These are phyloP conservation scores for Aspergillus bridgeri DNA, from an alignment of 495 filamentous ascomycete species.

Conservation along the genomic window DNA sequence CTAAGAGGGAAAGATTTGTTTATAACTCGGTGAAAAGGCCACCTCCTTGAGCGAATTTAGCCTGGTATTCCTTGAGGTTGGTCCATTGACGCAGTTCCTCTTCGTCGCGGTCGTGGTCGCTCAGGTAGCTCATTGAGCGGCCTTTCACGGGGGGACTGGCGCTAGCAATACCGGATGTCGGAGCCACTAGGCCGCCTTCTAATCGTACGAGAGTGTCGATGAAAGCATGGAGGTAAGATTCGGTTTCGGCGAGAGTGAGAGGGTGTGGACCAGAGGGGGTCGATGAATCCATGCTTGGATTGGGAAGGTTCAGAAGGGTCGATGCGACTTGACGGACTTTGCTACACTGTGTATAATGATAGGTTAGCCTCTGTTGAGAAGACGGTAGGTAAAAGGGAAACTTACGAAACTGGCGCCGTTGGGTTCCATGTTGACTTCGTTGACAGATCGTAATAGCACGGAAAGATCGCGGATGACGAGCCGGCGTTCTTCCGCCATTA, in stretches of 20 bases:
- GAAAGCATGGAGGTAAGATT: slow-evolving; percentile 64
- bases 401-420: slow-evolving; percentile 69
- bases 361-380: slow-evolving; percentile 5
- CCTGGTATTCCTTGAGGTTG: slow-evolving; percentile 68
- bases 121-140: slow-evolving; percentile 41
- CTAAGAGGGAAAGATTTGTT: slow-evolving; percentile 3
- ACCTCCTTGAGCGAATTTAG: slow-evolving; percentile 64
- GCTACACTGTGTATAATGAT: slow-evolving; percentile 43
- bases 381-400: slow-evolving; percentile 4
- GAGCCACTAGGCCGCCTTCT: slow-evolving; percentile 43
- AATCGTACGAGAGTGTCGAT: slow-evolving; percentile 68
- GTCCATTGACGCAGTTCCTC: slow-evolving; percentile 69
- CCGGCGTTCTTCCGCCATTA: slow-evolving; percentile 67
- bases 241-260: slow-evolving; percentile 44
- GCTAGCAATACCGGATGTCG: background rate
- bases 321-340: slow-evolving; percentile 75
- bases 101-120: slow-evolving; percentile 62
- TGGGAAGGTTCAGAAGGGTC: slow-evolving; percentile 63
- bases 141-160: slow-evolving; percentile 28
- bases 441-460: slow-evolving; percentile 63
- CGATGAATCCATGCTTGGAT: slow-evolving; percentile 42
- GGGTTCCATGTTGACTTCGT: slow-evolving; percentile 77
- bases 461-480: slow-evolving; percentile 72
- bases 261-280: slow-evolving; percentile 26
- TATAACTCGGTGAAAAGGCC: slow-evolving; percentile 45